A percentile compares a stretch with the other conserved stretches of the same genome.
Conservation (phyloP, 208 protist species). For the Trypanosoma avium region DNA sequence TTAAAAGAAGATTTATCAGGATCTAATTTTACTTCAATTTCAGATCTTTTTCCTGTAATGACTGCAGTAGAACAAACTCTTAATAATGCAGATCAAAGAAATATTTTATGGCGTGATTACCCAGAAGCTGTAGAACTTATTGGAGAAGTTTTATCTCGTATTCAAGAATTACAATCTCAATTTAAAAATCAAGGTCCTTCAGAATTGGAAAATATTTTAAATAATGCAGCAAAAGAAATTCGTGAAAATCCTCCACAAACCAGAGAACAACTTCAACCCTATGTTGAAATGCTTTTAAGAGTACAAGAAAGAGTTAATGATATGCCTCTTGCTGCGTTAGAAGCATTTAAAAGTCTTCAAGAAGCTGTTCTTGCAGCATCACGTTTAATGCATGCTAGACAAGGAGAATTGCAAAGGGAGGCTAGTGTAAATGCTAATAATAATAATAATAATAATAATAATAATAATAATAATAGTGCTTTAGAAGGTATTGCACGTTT, state of each 20-base stretch:
- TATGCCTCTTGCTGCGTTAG: slow-evolving; percentile 34
- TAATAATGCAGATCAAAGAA: slow-evolving; percentile 25
- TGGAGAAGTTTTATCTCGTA: slow-evolving; percentile 18
- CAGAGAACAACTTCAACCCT: slow-evolving; percentile 35
- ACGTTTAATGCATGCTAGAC: slow-evolving; percentile 16
- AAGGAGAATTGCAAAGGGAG: slow-evolving; percentile 5
- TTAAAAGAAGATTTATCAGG: background rate
- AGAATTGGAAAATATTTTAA: slow-evolving; percentile 1
- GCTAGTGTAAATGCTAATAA: slow-evolving; percentile 12
- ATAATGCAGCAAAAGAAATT: slow-evolving; percentile 1
- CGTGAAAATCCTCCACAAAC: slow-evolving; percentile 27
- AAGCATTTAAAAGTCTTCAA: slow-evolving; percentile 50
- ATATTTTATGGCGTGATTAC: slow-evolving; percentile 32
- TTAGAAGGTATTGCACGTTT: slow-evolving; percentile 32
- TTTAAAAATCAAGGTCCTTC: background rate
- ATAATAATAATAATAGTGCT: no score
- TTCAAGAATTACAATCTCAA: slow-evolving; percentile 27
- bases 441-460: slow-evolving; percentile 10
- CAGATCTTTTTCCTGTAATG: slow-evolving; percentile 37
- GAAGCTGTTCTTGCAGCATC: slow-evolving; percentile 33
- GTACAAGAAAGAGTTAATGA: slow-evolving; percentile 27
- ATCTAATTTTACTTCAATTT: slow-evolving; percentile 8
- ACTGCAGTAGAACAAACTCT: slow-evolving; percentile 32
- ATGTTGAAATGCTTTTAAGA: slow-evolving; percentile 41
- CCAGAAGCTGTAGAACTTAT: slow-evolving; percentile 26